Conservation (phyloP, 331 rosid genomes). For the Pyracantha coccinea region DNA sequence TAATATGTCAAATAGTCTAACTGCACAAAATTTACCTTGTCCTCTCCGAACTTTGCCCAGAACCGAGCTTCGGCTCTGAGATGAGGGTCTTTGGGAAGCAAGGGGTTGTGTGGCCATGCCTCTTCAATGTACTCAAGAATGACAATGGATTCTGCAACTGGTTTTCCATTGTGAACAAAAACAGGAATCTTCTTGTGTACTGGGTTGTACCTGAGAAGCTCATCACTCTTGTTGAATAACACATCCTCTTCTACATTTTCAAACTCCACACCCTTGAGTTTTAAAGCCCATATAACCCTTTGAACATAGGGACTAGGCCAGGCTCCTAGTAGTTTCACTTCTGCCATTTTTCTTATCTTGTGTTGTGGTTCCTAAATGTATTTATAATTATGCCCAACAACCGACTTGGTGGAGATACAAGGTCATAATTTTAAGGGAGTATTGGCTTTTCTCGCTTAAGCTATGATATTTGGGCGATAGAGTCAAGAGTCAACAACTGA, state of each 20-base stretch:
- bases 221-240: conserved; percentile 9
- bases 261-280: conserved; percentile 9
- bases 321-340: conserved; percentile 20
- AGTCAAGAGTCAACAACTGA: no score
- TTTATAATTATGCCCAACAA: no score
- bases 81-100: conserved; percentile 26
- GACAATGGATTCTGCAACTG: conserved; percentile 14
- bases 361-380: background rate
- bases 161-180: conserved; percentile 20
- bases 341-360: conserved; percentile 3
- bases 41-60: conserved; percentile 16
- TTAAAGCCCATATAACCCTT: conserved; percentile 2
- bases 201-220: conserved; percentile 20
- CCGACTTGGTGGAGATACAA: no score
- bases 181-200: conserved; percentile 19
- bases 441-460: no score
- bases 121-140: conserved; percentile 28
- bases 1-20: no score
- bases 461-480: no score
- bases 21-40: background rate
- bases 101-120: conserved; percentile 19
- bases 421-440: no score
- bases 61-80: conserved; percentile 31
- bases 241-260: conserved; percentile 21
- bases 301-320: conserved; percentile 25